phyloP scores from a whole-genome alignment of 2,329 filamentous ascomycete genomes.

The Ophiostoma ulmi region DNA sequence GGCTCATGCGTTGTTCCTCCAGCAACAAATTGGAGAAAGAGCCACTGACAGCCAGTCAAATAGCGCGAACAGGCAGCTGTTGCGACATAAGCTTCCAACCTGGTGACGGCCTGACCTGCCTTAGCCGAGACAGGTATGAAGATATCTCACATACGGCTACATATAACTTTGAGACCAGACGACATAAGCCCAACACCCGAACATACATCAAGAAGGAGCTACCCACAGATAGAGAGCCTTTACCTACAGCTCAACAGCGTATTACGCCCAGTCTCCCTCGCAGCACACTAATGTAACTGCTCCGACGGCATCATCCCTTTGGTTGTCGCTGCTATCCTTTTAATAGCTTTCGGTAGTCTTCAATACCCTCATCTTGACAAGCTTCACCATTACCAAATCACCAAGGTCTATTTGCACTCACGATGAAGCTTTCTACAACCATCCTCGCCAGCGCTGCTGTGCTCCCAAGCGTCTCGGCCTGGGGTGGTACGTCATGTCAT shows the following conservation, averaged over 20 bases:
- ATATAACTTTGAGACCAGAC: too few relatives aligned
- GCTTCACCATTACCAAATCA: background rate
- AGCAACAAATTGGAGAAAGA: conserved; percentile 19
- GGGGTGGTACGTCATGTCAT: conserved; percentile 39
- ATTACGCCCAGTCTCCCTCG: background rate
- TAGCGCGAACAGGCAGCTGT: conserved; percentile 14
- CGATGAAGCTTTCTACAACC: conserved; percentile 27
- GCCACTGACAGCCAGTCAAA: conserved; percentile 13
- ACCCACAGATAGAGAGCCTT: too few relatives aligned
- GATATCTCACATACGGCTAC: background rate
- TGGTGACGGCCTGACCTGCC: background rate
- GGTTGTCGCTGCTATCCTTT: background rate
- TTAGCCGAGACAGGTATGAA: background rate
- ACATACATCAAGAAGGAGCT: too few relatives aligned
- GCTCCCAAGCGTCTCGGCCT: conserved; percentile 37
- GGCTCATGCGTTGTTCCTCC: conserved; percentile 18
- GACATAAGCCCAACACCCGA: too few relatives aligned
- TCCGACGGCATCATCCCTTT: background rate
- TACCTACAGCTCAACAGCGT: background rate
- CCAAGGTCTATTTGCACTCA: background rate
- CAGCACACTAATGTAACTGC: background rate
- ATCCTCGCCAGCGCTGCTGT: conserved; percentile 32
- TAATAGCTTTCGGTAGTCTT: background rate
- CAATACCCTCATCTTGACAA: background rate
- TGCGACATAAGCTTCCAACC: conserved; percentile 16